Evolutionary conservation across 331 rosid species (phyloP), one percentile per base, ranked within the genome.

Genomic region (Quercus lobata): DNA sequence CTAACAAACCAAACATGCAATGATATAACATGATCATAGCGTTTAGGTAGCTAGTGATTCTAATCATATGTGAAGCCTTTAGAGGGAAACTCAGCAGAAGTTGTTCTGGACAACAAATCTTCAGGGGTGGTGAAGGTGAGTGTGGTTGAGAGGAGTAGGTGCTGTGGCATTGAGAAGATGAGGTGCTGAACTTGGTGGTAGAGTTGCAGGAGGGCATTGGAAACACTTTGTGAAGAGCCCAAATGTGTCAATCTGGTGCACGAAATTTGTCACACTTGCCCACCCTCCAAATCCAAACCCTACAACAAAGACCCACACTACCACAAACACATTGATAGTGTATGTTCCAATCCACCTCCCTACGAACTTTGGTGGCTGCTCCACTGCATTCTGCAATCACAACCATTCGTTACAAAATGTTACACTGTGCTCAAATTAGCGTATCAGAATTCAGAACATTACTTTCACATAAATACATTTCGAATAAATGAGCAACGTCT

Each of bases 211-310:
- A 11, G 78, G 94, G 87, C 99, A 96, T 69, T 96, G 99, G 81
- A 88, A 96, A 80, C 99, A 96, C 87, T 96, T 96, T 0, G 99
- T 96, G 92, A 96, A 96, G 55, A 93, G 90, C 29, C 99, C 99
- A 32, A 96, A 96, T 1, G 99, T 89, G 82, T 96, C 98, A 32
- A 96, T 91, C 68, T 96, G 99, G 87, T 74, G 91, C n/a, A 96
- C 54, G 79, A 96, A 96, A 84, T 96, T 96, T 1, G 89, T 88
- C 89, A 96, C 86, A 74, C 99, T 96, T 63, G 99, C 99, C 99
- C 99, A 96, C 69, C 99, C 99, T 5, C 99, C 99, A 46, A 96
- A 96, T 70, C 98, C 99, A 53, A 96, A 96, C 17, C 99, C 99
- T 7, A 96, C 99, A 0, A 96, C 83, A 4, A 91, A 73, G 21